Percentiles rank a stretch among this genome's conserved stretches.
phyloP scores from a whole-genome alignment of 192 early-diverging fungal genomes.

The Backusella parvicylindrica region DNA sequence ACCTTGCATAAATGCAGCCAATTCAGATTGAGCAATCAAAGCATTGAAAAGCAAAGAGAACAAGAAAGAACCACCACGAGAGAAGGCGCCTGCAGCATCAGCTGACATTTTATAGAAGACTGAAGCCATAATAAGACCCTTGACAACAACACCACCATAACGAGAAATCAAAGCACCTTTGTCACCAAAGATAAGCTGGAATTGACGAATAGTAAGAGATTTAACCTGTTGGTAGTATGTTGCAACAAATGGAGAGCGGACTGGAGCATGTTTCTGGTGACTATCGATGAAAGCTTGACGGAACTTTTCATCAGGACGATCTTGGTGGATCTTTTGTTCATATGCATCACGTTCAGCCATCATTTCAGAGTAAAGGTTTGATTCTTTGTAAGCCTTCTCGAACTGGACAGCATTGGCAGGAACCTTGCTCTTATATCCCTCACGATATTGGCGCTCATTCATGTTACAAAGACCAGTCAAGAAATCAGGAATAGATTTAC shows the following conservation, averaged over 20 bases:
- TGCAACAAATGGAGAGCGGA: conserved; percentile 55
- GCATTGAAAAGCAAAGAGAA: conserved; percentile 70
- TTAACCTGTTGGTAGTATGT: conserved; percentile 52
- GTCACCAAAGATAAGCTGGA: conserved; percentile 45
- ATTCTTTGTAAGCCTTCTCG: conserved; percentile 45
- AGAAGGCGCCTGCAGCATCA: conserved; percentile 58
- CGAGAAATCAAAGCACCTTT: conserved; percentile 51
- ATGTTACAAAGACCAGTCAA: conserved; percentile 59
- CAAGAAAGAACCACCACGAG: conserved; percentile 70
- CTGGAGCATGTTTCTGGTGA: conserved; percentile 44
- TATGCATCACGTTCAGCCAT: conserved; percentile 34
- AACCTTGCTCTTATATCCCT: conserved; percentile 44
- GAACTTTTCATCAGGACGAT: conserved; percentile 32
- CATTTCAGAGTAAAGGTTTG: conserved; percentile 28
- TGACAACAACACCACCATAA: conserved; percentile 44
- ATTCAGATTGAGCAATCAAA: conserved; percentile 60
- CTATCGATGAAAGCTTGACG: conserved; percentile 50
- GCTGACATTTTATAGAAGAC: conserved; percentile 61
- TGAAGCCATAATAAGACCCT: conserved; percentile 70
- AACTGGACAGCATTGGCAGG: conserved; percentile 56
- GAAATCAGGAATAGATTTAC: conserved; percentile 62
- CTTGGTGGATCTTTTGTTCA: conserved; percentile 30
- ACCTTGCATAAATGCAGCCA: conserved; percentile 65
- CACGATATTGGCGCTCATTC: conserved; percentile 47
- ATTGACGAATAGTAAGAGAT: conserved; percentile 51